Conservation (phyloP, 2,329 filamentous ascomycete species). For the Alternaria arbusti region DNA sequence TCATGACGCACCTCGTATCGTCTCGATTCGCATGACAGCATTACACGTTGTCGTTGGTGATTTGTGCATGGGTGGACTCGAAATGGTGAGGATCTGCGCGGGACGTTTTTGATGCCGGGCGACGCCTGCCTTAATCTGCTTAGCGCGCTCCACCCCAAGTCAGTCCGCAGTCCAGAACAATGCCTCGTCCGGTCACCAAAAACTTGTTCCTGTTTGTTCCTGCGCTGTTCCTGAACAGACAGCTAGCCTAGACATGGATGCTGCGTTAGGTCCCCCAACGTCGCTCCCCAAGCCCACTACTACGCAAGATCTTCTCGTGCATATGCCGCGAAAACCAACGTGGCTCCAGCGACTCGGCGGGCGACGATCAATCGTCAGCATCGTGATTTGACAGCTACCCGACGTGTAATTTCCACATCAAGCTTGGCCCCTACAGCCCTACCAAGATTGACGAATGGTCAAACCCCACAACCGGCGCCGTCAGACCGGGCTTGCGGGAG, state of each 20-base stretch:
- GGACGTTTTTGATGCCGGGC: constrained; percentile 15
- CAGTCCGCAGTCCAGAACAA: constrained; percentile 15
- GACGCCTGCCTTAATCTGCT: constrained; percentile 6
- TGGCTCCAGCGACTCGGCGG: constrained; percentile 21
- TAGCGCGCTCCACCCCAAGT: constrained; percentile 7
- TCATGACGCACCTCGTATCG: neutral
- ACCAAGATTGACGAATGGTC: constrained; percentile 15
- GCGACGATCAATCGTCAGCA: constrained; percentile 8
- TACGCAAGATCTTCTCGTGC: constrained; percentile 15
- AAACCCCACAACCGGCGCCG: constrained; percentile 13
- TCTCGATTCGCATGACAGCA: constrained; percentile 4
- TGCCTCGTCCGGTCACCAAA: constrained; percentile 3
- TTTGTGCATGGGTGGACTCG: neutral
- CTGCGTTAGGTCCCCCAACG: constrained; percentile 16
- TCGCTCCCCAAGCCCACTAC: constrained; percentile 5
- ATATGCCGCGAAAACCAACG: constrained; percentile 20
- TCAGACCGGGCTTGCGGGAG: constrained; percentile 19
- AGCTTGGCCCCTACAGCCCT: constrained; percentile 18
- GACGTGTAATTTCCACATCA: constrained; percentile 25
- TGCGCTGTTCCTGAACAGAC: constrained; percentile 22
- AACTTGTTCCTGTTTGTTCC: constrained; percentile 24
- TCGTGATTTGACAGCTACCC: constrained; percentile 15
- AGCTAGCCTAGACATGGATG: constrained; percentile 15
- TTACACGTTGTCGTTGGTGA: constrained; percentile 2
- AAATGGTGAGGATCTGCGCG: constrained; percentile 13